A percentile compares a stretch with the other conserved stretches of the same genome.
These are phyloP conservation scores for Ceriops tagal DNA, from an alignment of 345 rosid genomes.

Conservation along the genomic window DNA sequence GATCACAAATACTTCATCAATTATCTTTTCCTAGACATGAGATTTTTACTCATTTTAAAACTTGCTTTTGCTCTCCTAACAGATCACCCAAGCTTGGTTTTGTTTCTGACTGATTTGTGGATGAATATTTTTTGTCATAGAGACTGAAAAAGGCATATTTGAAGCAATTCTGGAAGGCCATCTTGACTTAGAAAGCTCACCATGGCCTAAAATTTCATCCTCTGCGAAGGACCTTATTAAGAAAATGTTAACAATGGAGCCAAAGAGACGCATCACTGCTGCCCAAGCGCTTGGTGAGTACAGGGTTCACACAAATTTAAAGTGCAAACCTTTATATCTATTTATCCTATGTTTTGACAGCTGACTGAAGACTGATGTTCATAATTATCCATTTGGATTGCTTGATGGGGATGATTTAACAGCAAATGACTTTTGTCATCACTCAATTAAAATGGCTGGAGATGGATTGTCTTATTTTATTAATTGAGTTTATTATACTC, in stretches of 20 bases:
- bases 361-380: no score
- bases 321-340: background rate
- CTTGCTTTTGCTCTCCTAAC: no score
- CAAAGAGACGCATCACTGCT: constrained; percentile 28
- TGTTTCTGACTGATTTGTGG: background rate
- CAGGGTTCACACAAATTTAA: background rate
- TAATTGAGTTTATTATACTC: background rate
- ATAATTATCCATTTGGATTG: no score
- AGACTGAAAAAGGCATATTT: constrained; percentile 27
- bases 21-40: background rate
- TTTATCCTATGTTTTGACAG: no score
- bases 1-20: no score
- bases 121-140: constrained; percentile 8
- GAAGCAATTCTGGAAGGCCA: constrained; percentile 20
- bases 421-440: no score
- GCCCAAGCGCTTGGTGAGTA: constrained; percentile 24
- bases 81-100: background rate
- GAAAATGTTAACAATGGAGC: constrained; percentile 28
- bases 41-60: background rate
- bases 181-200: constrained; percentile 19
- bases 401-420: no score
- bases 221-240: constrained; percentile 27
- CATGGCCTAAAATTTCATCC: constrained; percentile 31
- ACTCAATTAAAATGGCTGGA: no score
- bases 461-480: background rate